These are phyloP conservation scores for Metarhizium robertsii DNA, from an alignment of 2,329 filamentous ascomycete genomes.

Conservation along the genomic window DNA sequence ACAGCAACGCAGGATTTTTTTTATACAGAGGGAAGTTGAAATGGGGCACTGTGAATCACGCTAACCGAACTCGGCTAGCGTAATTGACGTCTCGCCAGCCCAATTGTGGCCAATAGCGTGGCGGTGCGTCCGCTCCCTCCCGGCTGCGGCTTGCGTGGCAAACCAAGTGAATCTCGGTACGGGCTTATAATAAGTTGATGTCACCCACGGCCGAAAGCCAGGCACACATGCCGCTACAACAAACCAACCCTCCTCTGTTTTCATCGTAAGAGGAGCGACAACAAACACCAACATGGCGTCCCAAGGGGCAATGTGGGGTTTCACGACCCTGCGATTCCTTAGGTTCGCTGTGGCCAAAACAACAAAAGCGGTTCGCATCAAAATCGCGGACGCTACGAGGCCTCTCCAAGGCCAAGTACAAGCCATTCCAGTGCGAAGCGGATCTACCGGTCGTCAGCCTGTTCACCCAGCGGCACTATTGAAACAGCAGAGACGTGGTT, in stretches of 20 bases:
- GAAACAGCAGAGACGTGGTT: conserved; percentile 35
- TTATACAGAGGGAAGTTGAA: conserved; percentile 4
- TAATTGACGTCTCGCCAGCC: background rate
- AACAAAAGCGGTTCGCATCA: conserved; percentile 40
- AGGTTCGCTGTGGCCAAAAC: conserved; percentile 42
- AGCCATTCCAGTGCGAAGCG: conserved; percentile 32
- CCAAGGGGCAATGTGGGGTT: conserved; percentile 47
- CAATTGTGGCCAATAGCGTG: conserved; percentile 15
- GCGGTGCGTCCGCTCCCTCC: conserved; percentile 23
- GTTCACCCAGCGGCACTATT: conserved; percentile 44
- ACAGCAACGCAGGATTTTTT: conserved; percentile 3
- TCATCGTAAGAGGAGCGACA: background rate
- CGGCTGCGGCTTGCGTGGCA: conserved; percentile 17
- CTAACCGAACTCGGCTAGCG: background rate
- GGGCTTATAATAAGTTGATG: conserved; percentile 14
- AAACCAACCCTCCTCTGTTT: background rate
- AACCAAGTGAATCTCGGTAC: conserved; percentile 10
- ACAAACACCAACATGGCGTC: conserved; percentile 39
- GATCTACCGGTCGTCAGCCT: conserved; percentile 35
- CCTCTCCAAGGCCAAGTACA: conserved; percentile 37
- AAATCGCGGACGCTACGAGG: conserved; percentile 34
- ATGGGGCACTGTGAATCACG: background rate
- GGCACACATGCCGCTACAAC: background rate
- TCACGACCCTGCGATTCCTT: conserved; percentile 44
- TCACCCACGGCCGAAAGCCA: conserved; percentile 1